Conservation (phyloP, 129 eudicot species). For the Saposhnikovia divaricata region DNA sequence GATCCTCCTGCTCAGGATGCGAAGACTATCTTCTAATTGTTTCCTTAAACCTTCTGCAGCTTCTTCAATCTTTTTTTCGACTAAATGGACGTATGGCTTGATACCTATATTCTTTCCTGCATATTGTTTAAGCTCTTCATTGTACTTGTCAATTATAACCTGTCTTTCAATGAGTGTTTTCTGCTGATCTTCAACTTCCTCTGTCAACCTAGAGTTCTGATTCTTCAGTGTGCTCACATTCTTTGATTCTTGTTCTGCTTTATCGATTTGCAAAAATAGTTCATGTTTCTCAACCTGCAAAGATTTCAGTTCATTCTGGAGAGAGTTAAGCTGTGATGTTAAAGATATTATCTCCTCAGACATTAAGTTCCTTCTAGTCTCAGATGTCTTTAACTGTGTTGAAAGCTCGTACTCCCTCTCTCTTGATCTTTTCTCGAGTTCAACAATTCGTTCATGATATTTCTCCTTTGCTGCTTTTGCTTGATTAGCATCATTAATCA, state of each 20-base stretch:
- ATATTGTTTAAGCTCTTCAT: slow-evolving; percentile 24
- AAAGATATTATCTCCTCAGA: slow-evolving; percentile 10
- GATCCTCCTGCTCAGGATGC: slow-evolving; percentile 60
- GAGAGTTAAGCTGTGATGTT: background rate
- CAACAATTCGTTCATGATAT: slow-evolving; percentile 8
- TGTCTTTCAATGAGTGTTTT: slow-evolving; percentile 26
- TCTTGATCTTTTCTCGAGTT: slow-evolving; percentile 22
- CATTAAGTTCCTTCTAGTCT: background rate
- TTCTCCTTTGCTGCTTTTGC: slow-evolving; percentile 26
- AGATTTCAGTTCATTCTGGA: slow-evolving; percentile 10
- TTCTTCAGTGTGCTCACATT: slow-evolving; percentile 17
- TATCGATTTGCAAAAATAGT: slow-evolving; percentile 11
- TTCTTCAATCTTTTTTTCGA: slow-evolving; percentile 65
- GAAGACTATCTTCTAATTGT: slow-evolving; percentile 53
- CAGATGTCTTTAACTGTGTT: slow-evolving; percentile 20
- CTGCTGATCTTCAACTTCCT: slow-evolving; percentile 35
- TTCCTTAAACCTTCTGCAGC: slow-evolving; percentile 56
- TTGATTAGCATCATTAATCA: slow-evolving; percentile 21
- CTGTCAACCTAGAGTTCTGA: slow-evolving; percentile 32
- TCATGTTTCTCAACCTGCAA: slow-evolving; percentile 9
- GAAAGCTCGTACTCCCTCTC: slow-evolving; percentile 34
- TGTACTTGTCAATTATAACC: slow-evolving; percentile 23
- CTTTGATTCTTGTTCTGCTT: slow-evolving; percentile 11
- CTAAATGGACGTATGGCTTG: slow-evolving; percentile 24
- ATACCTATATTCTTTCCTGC: slow-evolving; percentile 16